Evolutionary conservation across 2,329 filamentous ascomycete genomes (phyloP), one percentile per base, ranked within the genome.

Genomic region (Coniochaeta sp.): DNA sequence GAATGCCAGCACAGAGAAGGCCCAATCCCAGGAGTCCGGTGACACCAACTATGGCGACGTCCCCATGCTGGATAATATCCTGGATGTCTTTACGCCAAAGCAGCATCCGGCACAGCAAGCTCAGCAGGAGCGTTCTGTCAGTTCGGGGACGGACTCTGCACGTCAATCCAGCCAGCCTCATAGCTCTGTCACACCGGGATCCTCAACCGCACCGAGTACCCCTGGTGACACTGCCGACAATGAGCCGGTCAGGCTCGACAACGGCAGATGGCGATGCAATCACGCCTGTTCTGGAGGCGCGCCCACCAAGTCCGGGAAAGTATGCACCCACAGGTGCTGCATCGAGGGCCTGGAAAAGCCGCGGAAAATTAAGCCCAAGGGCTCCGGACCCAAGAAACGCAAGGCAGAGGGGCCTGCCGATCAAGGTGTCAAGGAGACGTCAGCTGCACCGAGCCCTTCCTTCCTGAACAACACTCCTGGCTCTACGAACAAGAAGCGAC

Each of bases 261-360:
- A 88, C 60, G 87, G 87, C 0, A 87, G 78, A 60, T 91, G 85
- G 82, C 76, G 77, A 31, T 92, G 88, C 67, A 86, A 86, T 53
- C 88, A 92, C 61, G 66, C 66, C 16, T 91, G 88, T 51, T 61
- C 62, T n/a, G 70, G 71, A 48, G 66, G 64, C 2, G 61, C 61
- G 1, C 60, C 60, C 20, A 69, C 69, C 1, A 66, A 65, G 53
- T 63, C 65, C 33, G 71, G 72, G 4, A 69, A 67, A 30, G 57
- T 52, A 30, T 91, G 88, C 65, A 87, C 82, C 58, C 88, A 92
- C 60, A 66, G 78, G 31, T 92, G 88, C 60, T 92, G 88, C 60
- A 77, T 77, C 22, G 82, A 88, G 54, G 88, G 88, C 0, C 62
- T 87, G 16, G 81, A 87, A 31, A 88, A 83, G 55, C 83, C 81